phyloP scores from a whole-genome alignment of 2,329 filamentous ascomycete genomes.

The Scopulariopsis brevicaulis region DNA sequence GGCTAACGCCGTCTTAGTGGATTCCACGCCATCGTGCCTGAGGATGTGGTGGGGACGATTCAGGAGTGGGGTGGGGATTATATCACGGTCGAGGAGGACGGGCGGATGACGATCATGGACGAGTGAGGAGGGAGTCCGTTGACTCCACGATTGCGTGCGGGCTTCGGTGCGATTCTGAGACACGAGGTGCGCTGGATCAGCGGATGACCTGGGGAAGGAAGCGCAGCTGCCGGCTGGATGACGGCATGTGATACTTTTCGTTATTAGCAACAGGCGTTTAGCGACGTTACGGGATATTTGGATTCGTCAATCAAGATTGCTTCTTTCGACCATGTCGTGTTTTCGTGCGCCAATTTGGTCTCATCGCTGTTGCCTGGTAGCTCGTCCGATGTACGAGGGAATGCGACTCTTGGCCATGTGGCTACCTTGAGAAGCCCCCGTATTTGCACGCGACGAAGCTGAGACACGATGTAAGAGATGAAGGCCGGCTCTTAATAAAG shows the following conservation, averaged over 20 bases:
- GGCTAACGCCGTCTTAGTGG: slow-evolving; percentile 41
- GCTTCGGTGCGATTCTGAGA: neutral
- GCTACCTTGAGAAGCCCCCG: no score
- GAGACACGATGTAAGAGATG: no score
- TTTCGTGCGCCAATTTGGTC: neutral
- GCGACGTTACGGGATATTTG: neutral
- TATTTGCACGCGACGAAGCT: no score
- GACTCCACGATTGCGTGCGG: neutral
- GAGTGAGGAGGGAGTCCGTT: neutral
- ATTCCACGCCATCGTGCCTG: slow-evolving; percentile 65
- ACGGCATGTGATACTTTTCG: neutral
- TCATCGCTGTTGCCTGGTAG: no score
- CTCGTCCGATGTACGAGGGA: no score
- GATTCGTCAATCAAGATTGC: neutral
- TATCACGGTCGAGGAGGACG: slow-evolving; percentile 62
- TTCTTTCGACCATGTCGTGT: neutral
- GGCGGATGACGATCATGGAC: slow-evolving; percentile 42
- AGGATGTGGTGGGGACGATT: slow-evolving; percentile 56
- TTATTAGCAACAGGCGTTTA: neutral
- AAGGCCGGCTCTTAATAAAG: no score
- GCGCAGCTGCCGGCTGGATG: neutral
- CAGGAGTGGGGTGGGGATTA: slow-evolving; percentile 44
- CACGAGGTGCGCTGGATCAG: slow-evolving; percentile 6
- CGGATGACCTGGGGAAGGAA: slow-evolving; percentile 6
- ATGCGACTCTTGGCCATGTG: no score